Base-by-base conservation (phyloP, 2,329 filamentous ascomycete species). In the Fonsecaea nubica region DNA sequence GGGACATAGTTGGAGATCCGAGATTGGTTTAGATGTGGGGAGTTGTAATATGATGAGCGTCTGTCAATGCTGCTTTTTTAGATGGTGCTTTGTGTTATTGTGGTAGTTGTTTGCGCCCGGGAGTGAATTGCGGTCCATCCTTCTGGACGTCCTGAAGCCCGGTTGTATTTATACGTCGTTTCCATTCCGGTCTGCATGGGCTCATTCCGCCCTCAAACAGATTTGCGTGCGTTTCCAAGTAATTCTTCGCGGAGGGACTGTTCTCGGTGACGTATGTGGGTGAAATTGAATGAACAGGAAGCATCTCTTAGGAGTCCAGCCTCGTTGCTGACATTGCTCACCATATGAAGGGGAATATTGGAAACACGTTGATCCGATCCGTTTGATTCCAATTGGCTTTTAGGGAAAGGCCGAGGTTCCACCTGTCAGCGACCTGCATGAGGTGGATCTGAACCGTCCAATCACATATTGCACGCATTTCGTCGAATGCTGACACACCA, bases 1-100 rank as follows among this genome's bases (percentile, higher is more conserved):
- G 71, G 15, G 48, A n/a, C 10, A 67, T 68, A 56, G 48, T 10
- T 52, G 72, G 58, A 62, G 63, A 8, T 55, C 30, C 30, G 30
- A 32, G 30, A 5, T 32, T 32, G 30, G 30, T 32, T 32, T 6
- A 32, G 30, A 32, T 32, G 30, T 32, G 30, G 5, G 30, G 30
- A 32, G 30, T 6, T 32, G 30, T 1, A 5, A 32, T 32, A 32
- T 52, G 42, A 59, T 62, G 70, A 48, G 38, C 30, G 38, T 42
- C 15, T 12, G 10, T 42, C 15, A 15, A n/a, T 6, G 5, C 13
- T 18, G 4, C 15, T 42, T n/a, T 42, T 42, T 42, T 15, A 42
- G 13, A 6, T 13, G 13, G 2, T 42, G 38, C 3, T 42, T 40
- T 3, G 4, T 18, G 40, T 18, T 15, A 18, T 45, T 25, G 45